Base-by-base conservation (phyloP, 2,329 filamentous ascomycete species). In the Hypoxylon sp. region DNA sequence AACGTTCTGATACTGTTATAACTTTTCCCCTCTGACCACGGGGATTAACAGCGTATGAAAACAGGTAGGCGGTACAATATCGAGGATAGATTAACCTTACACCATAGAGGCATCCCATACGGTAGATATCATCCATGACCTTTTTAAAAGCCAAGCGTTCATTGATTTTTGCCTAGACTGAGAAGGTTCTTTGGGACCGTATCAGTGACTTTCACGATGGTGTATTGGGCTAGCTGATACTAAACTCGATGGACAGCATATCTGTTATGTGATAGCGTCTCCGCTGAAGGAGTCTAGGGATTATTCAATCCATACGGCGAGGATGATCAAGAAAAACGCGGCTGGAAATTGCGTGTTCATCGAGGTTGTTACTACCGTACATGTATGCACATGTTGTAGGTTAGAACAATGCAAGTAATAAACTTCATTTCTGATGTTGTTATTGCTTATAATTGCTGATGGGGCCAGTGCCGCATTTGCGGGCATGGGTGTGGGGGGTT, bases 401-500 rank as follows among this genome's bases (percentile, higher is more conserved):
- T 44, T 44, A 11, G 39, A 19, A 11, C 39, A 44, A 44, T 44
- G n/a, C 39, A 42, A 13, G n/a, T 42, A 42, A n/a, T n/a, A 42
- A 42, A 42, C 37, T 42, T 42, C 37, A 42, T 42, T 42, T 17
- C 2, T 44, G 39, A 19, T 44, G 39, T 44, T 44, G 39, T 44
- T 19, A 42, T 22, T 44, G 39, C 14, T 17, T 44, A 19, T 44
- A 17, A 11, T 44, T 44, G 17, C 11, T 44, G 39, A 44, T 44
- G 39, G 39, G 9, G 39, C 39, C 39, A 44, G 17, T 44, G 39
- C 39, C 17, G 39, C 39, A 44, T 44, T 44, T 44, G 39, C 39
- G 19, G n/a, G 39, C 39, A 44, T 44, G 39, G 39, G 39, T 37
- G 39, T 44, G 39, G n/a, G 39, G 39, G 39, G 39, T 8, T 31